These are phyloP conservation scores for Plectosphaerella sp. DNA, from an alignment of 2,329 filamentous ascomycete genomes.

Conservation along the genomic window DNA sequence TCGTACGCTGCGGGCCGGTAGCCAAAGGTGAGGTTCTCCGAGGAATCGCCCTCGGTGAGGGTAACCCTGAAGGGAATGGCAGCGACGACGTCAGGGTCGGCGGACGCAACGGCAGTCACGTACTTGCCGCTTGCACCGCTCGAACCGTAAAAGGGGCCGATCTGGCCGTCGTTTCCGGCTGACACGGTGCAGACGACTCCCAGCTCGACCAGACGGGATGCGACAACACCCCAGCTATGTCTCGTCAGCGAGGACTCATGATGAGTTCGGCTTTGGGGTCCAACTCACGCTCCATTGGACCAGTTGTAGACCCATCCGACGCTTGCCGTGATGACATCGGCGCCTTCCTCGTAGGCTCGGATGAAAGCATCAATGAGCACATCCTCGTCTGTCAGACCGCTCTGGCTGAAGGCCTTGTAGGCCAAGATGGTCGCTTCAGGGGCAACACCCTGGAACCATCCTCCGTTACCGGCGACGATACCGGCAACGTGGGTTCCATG, in stretches of 20 bases:
- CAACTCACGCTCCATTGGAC: background rate
- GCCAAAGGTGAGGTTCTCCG: background rate
- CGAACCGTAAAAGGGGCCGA: constrained; percentile 33
- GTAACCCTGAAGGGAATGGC: constrained; percentile 6
- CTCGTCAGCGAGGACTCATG: constrained; percentile 2
- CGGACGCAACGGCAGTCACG: constrained; percentile 38
- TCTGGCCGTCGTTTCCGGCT: constrained; percentile 38
- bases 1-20: background rate
- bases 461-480: constrained; percentile 10
- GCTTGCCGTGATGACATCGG: background rate
- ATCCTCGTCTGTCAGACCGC: background rate
- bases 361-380: constrained; percentile 19
- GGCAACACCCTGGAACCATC: constrained; percentile 17
- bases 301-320: constrained; percentile 21
- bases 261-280: no score
- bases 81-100: constrained; percentile 19
- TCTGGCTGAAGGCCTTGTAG: constrained; percentile 19
- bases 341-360: constrained; percentile 20
- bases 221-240: constrained; percentile 26
- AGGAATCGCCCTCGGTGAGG: background rate
- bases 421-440: constrained; percentile 18
- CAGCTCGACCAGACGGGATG: constrained; percentile 33
- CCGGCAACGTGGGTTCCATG: constrained; percentile 31
- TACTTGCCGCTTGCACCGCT: constrained; percentile 33
- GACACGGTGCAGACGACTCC: constrained; percentile 35